Percentiles rank a stretch among this genome's conserved stretches.
These are phyloP conservation scores for Plasmodium blacklocki DNA, from an alignment of 169 alveolate genomes.

Conservation along the genomic window DNA sequence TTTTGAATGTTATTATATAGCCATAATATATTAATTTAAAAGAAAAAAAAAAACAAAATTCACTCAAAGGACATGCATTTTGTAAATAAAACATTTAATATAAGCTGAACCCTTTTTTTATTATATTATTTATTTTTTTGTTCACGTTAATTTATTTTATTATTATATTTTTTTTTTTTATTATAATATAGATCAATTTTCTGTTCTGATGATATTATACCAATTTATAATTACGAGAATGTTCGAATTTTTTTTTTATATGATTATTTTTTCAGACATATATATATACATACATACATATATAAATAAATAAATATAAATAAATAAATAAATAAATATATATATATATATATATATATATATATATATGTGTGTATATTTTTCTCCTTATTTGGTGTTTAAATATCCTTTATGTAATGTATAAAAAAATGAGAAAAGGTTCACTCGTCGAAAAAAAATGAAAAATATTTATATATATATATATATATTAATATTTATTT, in stretches of 20 bases:
- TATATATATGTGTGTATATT: not conserved
- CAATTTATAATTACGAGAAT: not conserved
- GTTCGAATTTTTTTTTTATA: not conserved
- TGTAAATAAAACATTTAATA: not conserved
- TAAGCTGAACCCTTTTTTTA: not conserved
- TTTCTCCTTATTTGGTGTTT: not conserved
- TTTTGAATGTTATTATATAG: not conserved
- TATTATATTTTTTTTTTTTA: too few species aligned
- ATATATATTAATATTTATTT: not conserved
- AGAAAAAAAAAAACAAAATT: not conserved
- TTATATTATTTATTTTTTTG: not conserved
- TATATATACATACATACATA: not conserved
- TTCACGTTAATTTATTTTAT: too few species aligned
- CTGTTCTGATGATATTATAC: not conserved
- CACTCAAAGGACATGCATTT: conserved; percentile 22
- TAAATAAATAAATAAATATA: too few species aligned
- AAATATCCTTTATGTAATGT: not conserved
- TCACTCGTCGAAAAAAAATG: not conserved
- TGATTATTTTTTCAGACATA: not conserved
- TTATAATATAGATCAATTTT: not conserved
- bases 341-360: not conserved
- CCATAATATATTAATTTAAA: not conserved
- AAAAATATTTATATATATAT: not conserved
- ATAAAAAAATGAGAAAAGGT: not conserved
- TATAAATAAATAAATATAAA: too few species aligned